Base-by-base conservation (phyloP, 2,329 filamentous ascomycete genomes). In the Aspergillus sp. region DNA sequence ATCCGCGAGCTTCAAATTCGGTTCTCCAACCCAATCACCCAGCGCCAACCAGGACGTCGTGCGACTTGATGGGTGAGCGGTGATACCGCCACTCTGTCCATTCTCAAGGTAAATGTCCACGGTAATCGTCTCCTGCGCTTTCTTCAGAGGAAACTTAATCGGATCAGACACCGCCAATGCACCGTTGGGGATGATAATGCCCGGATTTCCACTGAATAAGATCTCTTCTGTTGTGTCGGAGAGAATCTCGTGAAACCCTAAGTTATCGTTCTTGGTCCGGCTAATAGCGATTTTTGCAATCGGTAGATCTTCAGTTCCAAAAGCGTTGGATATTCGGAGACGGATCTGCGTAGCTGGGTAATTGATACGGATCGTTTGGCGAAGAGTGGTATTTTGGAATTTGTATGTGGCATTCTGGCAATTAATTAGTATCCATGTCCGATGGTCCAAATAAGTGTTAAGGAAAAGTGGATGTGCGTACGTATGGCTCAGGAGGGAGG, bases 241-340 rank as follows among this genome's bases (percentile, higher is more conserved):
- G 58, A 87, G 78, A 59, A 90, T 84, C 6, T 73, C 75, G 39
- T 80, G 77, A 4, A 78, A 79, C 50, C 84, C 83, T 36, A 82
- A 82, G 4, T 75, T 67, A 6, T 63, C 55, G 10, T 58, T 45
- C 0, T n/a, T 47, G 6, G 87, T 82, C 0, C 87, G 74, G 0
- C 85, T 84, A 6, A 90, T 71, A 0, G 85, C 84, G 1, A 84
- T 84, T 1, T 81, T 80, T 0, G 84, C 86, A 64, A 90, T 84
- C 49, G 84, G 80, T 2, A 90, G 77, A 62, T 85, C 81, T 39
- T 81, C 85, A 1, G 79, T 71, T 2, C 88, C 87, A 64, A 90
- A 90, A 0, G 82, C 84, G 68, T 90, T 90, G 49, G 86, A 88
- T 54, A 90, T 78, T 50, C 85, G 83, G 39, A 90, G 73, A 10